phyloP scores from a whole-genome alignment of 1,139 yeast genomes.

The Eremothecium gossypii region DNA sequence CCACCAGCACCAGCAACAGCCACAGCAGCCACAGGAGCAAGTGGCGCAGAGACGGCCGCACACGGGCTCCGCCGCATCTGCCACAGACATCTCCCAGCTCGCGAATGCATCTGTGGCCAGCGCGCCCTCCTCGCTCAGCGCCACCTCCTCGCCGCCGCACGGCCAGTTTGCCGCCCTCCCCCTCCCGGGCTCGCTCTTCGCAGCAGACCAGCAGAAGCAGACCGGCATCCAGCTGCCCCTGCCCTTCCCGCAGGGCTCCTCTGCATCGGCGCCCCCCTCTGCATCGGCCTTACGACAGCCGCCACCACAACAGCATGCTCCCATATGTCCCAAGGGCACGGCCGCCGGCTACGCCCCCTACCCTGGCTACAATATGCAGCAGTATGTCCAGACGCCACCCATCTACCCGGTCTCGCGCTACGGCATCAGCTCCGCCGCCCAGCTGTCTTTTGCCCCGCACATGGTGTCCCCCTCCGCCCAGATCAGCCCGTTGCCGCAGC shows the following conservation, averaged over 20 bases:
- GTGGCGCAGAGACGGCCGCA: background rate
- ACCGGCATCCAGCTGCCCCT: constrained; percentile 1
- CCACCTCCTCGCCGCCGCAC: constrained; percentile 3
- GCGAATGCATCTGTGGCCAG: background rate
- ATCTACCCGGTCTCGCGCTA: constrained; percentile 2
- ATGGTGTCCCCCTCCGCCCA: background rate
- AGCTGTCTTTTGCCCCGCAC: background rate
- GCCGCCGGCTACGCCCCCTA: constrained; percentile 1
- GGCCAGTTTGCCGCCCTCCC: constrained; percentile 1
- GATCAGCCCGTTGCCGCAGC: background rate
- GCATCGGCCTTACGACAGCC: constrained; percentile 1
- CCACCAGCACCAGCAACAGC: constrained; percentile 4
- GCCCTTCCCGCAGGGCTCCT: constrained; percentile 1
- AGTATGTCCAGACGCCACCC: constrained; percentile 1
- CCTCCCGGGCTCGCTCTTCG: constrained; percentile 1
- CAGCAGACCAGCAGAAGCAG: constrained; percentile 1
- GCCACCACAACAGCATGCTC: background rate
- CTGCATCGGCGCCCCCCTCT: background rate
- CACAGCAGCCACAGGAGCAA: constrained; percentile 5
- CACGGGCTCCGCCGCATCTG: background rate
- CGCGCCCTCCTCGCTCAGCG: background rate
- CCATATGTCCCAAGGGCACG: constrained; percentile 1
- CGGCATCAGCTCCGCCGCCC: background rate
- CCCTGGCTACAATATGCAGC: constrained; percentile 3
- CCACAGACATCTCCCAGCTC: background rate